Percentiles rank a stretch among this genome's conserved stretches.
Evolutionary conservation across 768 basidiomycete genomes (phyloP).

Genomic region (Hygrophoropsis aurantiaca): DNA sequence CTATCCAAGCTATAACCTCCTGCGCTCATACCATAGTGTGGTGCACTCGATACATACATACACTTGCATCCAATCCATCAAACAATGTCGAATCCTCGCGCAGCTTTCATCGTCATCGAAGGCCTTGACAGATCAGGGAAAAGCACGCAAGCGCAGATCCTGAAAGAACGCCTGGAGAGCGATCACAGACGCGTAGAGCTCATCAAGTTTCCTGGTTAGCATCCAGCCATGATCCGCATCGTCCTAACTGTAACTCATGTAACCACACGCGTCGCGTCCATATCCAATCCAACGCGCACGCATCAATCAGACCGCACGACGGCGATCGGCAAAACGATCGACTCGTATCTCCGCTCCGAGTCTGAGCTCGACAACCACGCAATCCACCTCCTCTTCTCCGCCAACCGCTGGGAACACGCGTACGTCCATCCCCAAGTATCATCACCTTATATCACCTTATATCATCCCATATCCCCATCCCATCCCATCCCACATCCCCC

Average conservation of each 20-base stretch:
- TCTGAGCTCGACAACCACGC: slow-evolving; percentile 89
- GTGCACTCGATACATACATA: no score
- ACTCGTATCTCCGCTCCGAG: slow-evolving; percentile 82
- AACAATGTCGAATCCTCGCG: slow-evolving; percentile 35
- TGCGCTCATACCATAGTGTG: no score
- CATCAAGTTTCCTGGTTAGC: slow-evolving; percentile 88
- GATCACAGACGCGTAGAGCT: slow-evolving; percentile 41
- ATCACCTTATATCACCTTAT: neutral
- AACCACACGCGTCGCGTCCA: neutral
- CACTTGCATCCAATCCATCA: no score
- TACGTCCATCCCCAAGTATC: slow-evolving; percentile 34
- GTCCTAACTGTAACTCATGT: neutral
- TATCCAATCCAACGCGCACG: neutral
- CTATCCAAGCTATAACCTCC: no score
- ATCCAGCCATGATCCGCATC: no score
- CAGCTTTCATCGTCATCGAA: slow-evolving; percentile 90
- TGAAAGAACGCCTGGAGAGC: slow-evolving; percentile 51
- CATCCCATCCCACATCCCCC: neutral
- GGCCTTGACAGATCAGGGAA: slow-evolving; percentile 97
- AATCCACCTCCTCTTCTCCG: slow-evolving; percentile 93
- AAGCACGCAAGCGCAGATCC: slow-evolving; percentile 75
- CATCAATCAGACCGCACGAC: slow-evolving; percentile 79
- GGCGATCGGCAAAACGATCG: slow-evolving; percentile 88
- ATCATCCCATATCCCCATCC: neutral
- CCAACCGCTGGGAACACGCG: slow-evolving; percentile 96